These are phyloP conservation scores for Withania somnifera DNA, from an alignment of 305 asterid genomes.

Conservation along the genomic window DNA sequence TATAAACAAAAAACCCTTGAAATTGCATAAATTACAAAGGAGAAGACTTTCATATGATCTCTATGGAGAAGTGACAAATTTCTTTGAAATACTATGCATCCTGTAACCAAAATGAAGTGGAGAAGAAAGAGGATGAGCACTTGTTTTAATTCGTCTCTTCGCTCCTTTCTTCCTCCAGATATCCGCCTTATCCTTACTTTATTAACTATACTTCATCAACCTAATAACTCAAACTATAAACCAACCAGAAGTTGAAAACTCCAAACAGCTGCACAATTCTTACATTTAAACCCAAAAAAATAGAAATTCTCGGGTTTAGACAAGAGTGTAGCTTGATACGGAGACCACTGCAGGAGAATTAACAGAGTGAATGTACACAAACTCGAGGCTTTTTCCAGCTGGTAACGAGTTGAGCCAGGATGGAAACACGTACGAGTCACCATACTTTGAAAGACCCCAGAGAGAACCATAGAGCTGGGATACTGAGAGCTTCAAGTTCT, in stretches of 20 bases:
- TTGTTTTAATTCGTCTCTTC: constrained; percentile 61
- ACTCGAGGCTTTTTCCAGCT: constrained; percentile 82
- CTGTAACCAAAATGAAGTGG: constrained; percentile 29
- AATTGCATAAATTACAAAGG: constrained; percentile 1
- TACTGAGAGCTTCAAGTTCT: constrained; percentile 55
- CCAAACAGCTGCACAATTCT: constrained; percentile 51
- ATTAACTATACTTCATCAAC: constrained; percentile 19
- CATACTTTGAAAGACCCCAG: constrained; percentile 80
- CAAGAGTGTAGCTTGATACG: constrained; percentile 66
- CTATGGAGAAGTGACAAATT: constrained; percentile 26
- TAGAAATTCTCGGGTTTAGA: constrained; percentile 22
- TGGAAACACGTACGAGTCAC: constrained; percentile 61
- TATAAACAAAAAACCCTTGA: constrained; percentile 7
- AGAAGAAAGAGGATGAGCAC: constrained; percentile 99
- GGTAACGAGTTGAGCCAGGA: constrained; percentile 60
- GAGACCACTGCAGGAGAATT: constrained; percentile 57
- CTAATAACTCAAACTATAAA: constrained; percentile 31
- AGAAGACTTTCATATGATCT: constrained; percentile 1
- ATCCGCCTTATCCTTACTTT: constrained; percentile 28
- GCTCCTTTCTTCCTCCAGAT: constrained; percentile 65
- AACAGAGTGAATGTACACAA: constrained; percentile 83
- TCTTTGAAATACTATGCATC: constrained; percentile 19
- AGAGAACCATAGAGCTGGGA: constrained; percentile 78
- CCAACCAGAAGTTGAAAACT: constrained; percentile 31
- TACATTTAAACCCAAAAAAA: constrained; percentile 16